Percentiles rank a stretch among this genome's conserved stretches.
These are phyloP conservation scores for Waltiozyma sp. DNA, from an alignment of 1,139 yeast species.

Conservation along the genomic window DNA sequence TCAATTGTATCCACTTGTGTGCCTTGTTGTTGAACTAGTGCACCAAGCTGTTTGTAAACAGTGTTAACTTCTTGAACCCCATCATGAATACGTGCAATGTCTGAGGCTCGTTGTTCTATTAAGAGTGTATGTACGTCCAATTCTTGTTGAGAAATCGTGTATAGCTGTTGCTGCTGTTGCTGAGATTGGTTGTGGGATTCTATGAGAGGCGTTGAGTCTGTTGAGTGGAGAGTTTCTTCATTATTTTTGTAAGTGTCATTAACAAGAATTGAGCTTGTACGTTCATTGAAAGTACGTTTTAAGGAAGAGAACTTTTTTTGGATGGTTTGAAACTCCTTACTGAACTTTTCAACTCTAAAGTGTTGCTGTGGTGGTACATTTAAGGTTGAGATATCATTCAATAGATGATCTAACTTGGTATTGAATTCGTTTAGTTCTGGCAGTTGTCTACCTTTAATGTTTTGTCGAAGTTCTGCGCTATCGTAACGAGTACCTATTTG, in stretches of 20 bases:
- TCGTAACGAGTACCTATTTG: constrained; percentile 51
- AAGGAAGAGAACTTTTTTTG: constrained; percentile 27
- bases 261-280: constrained; percentile 23
- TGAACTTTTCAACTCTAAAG: constrained; percentile 30
- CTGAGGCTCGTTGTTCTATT: constrained; percentile 63
- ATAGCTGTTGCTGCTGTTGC: constrained; percentile 26
- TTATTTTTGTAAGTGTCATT: constrained; percentile 18
- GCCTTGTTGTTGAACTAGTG: constrained; percentile 74
- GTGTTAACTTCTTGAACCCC: constrained; percentile 80
- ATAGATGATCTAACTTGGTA: constrained; percentile 21
- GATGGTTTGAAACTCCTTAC: constrained; percentile 31
- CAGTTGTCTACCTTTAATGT: constrained; percentile 25
- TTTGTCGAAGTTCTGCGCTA: constrained; percentile 27
- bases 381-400: constrained; percentile 25
- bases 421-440: constrained; percentile 19
- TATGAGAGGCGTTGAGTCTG: constrained; percentile 19
- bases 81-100: constrained; percentile 58
- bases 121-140: constrained; percentile 62
- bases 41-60: constrained; percentile 71
- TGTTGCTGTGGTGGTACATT: constrained; percentile 12
- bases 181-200: constrained; percentile 22
- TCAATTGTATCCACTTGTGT: constrained; percentile 75
- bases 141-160: constrained; percentile 46
- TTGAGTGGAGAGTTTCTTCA: constrained; percentile 12
- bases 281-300: constrained; percentile 29